Evolutionary conservation across 495 filamentous ascomycete genomes (phyloP).

Genomic region (Terfezia claveryi): DNA sequence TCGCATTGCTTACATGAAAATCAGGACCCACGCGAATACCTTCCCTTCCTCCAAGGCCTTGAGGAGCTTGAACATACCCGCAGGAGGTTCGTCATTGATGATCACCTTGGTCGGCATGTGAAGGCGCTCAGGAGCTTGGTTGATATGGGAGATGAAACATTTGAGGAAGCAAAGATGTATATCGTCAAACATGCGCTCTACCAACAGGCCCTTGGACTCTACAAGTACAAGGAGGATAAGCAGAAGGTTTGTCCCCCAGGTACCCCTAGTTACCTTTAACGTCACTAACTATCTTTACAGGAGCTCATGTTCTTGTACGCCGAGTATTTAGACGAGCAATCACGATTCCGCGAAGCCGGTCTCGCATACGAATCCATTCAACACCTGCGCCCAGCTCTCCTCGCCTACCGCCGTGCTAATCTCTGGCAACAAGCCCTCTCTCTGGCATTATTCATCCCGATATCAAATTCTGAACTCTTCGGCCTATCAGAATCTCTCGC

Average conservation of each 20-base stretch:
- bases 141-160: slow-evolving; percentile 31
- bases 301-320: slow-evolving; percentile 57
- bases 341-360: slow-evolving; percentile 63
- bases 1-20: slow-evolving; percentile 1
- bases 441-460: slow-evolving; percentile 41
- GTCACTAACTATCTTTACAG: background rate
- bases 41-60: slow-evolving; percentile 75
- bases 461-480: slow-evolving; percentile 33
- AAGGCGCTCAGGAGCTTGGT: slow-evolving; percentile 66
- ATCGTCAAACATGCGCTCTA: slow-evolving; percentile 60
- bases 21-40: slow-evolving; percentile 74
- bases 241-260: slow-evolving; percentile 15
- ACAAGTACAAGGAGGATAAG: slow-evolving; percentile 49
- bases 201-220: slow-evolving; percentile 51
- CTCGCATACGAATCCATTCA: slow-evolving; percentile 73
- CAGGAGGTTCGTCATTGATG: slow-evolving; percentile 65
- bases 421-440: slow-evolving; percentile 81
- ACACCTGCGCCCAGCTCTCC: slow-evolving; percentile 45
- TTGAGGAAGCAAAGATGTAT: slow-evolving; percentile 46
- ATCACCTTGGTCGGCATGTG: slow-evolving; percentile 47
- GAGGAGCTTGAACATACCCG: slow-evolving; percentile 47
- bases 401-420: slow-evolving; percentile 58
- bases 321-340: slow-evolving; percentile 46
- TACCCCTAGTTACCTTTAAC: background rate
- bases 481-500: slow-evolving; percentile 45